Conservation (phyloP, 2,329 filamentous ascomycete species). For the Epichloe hybrida region DNA sequence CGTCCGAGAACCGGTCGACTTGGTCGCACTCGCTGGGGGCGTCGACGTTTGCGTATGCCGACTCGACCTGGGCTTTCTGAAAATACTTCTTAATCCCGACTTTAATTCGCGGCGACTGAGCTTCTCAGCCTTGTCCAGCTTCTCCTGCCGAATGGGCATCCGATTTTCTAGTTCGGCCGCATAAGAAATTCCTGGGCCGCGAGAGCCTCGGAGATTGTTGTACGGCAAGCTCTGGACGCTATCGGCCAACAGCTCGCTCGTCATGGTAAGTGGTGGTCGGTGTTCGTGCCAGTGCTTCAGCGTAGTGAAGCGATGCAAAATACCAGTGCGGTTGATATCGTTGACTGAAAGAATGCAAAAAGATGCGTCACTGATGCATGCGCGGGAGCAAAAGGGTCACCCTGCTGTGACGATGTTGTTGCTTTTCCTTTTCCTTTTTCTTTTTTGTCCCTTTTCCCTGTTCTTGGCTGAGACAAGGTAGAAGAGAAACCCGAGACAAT, state of each 20-base stretch:
- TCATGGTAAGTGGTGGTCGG: constrained; percentile 1
- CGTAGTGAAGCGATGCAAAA: background rate
- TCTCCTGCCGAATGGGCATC: constrained; percentile 24
- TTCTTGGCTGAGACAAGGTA: background rate
- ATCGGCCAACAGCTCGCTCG: constrained; percentile 1
- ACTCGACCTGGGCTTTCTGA: constrained; percentile 29
- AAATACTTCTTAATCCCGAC: constrained; percentile 37
- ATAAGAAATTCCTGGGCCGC: constrained; percentile 3
- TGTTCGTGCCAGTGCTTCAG: background rate
- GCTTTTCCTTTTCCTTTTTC: background rate
- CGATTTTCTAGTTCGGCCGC: constrained; percentile 4
- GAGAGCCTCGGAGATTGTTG: constrained; percentile 17
- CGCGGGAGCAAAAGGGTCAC: background rate
- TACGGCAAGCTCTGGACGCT: constrained; percentile 1
- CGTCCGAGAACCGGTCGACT: constrained; percentile 27
- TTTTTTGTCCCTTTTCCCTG: background rate
- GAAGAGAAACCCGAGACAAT: background rate
- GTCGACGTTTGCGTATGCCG: constrained; percentile 21
- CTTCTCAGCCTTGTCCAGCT: constrained; percentile 20
- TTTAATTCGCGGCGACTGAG: constrained; percentile 35
- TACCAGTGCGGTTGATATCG: background rate
- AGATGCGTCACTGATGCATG: background rate
- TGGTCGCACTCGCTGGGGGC: constrained; percentile 17
- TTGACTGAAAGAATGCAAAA: background rate
- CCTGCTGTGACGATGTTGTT: background rate